These are phyloP conservation scores for Plasmodium blacklocki DNA, from an alignment of 169 alveolate species.

Conservation along the genomic window DNA sequence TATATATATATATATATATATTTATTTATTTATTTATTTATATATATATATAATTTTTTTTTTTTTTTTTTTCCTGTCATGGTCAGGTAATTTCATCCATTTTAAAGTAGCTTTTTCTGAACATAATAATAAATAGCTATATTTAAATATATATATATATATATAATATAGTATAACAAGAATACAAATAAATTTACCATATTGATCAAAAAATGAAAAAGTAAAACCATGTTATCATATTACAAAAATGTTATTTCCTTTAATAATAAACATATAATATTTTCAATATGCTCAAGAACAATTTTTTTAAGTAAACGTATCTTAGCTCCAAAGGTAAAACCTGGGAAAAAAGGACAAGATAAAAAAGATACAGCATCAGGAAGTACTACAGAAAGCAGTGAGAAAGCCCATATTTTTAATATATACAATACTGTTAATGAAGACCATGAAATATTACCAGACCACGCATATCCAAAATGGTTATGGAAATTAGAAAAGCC, in stretches of 20 bases:
- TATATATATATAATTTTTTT: too few species aligned
- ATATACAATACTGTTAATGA: constrained; percentile 81
- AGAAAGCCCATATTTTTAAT: constrained; percentile 84
- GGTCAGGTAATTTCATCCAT: too few species aligned
- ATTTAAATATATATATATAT: neutral
- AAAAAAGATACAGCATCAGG: constrained; percentile 62
- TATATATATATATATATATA: too few species aligned
- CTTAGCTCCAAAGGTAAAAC: constrained; percentile 66
- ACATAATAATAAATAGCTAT: too few species aligned
- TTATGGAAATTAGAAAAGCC: constrained; percentile 85
- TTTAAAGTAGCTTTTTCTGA: too few species aligned
- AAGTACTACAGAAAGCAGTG: constrained; percentile 63
- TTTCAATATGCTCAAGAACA: constrained; percentile 23
- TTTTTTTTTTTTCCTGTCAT: too few species aligned
- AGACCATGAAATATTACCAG: constrained; percentile 85
- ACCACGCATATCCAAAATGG: constrained; percentile 86
- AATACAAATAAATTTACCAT: neutral
- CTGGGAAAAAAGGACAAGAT: constrained; percentile 78
- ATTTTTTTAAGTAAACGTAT: constrained; percentile 29
- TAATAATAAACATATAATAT: neutral
- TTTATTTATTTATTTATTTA: too few species aligned
- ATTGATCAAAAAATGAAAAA: constrained; percentile 1
- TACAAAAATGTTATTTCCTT: constrained; percentile 22
- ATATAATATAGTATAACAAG: neutral
- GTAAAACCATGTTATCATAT: constrained; percentile 16